Evolutionary conservation across 495 filamentous ascomycete genomes (phyloP).

Genomic region (Neurospora sp.): DNA sequence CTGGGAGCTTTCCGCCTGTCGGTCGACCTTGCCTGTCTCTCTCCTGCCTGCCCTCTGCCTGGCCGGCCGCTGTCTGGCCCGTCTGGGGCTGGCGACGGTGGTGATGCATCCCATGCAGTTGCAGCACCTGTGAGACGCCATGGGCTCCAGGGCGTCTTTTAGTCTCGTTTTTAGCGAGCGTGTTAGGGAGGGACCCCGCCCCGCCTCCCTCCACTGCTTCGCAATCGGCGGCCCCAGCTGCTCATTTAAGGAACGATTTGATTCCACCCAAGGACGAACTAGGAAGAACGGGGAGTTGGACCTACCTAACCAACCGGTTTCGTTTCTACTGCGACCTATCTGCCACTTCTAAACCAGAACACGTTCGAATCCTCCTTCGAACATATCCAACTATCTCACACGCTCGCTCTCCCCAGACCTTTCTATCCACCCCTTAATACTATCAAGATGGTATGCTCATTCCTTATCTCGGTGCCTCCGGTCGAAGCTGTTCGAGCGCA

Average conservation of each 20-base stretch:
- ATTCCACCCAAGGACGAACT: background rate
- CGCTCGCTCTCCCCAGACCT: background rate
- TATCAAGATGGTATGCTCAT: background rate
- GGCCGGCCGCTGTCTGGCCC: background rate
- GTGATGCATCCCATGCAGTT: background rate
- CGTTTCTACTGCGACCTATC: background rate
- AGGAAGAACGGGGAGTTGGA: background rate
- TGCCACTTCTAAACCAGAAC: background rate
- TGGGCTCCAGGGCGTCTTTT: background rate
- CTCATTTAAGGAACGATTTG: background rate
- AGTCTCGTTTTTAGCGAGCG: background rate
- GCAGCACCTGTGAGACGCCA: background rate
- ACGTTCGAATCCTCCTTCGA: background rate
- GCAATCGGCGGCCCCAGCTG: background rate
- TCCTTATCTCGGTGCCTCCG: background rate
- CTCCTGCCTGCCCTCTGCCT: background rate
- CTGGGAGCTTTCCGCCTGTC: background rate
- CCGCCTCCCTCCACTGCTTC: background rate
- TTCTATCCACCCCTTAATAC: background rate
- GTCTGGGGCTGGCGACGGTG: background rate
- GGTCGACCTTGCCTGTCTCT: background rate
- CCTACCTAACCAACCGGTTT: background rate
- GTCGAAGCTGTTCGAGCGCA: background rate
- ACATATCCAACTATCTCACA: background rate
- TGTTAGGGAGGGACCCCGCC: background rate